Base-by-base conservation (phyloP, 129 eudicot species). In the Lonicera japonica region DNA sequence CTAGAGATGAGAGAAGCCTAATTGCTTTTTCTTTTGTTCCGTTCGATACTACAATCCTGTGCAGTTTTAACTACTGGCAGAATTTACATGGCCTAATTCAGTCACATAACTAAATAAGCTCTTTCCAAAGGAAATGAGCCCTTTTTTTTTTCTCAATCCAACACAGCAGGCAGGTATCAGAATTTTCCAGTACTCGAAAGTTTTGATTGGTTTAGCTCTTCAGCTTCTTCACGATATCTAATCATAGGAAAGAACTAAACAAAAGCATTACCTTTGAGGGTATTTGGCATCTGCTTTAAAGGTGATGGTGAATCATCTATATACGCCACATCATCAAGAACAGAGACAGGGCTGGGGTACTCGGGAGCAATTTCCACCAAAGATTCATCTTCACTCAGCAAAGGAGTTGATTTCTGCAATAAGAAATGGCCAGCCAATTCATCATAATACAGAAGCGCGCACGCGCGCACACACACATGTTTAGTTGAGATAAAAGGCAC, bases 311-410 rank as follows among this genome's bases (percentile, higher is more conserved):
- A 78, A 74, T 74, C 82, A 15, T 92, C 87, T 72, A 70, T 77
- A 62, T 74, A 77, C 16, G 55, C 66, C 46, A 68, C 71, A 63
- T 64, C 72, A 58, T 92, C 98, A 50, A 92, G 96, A 68, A 92
- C 98, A 53, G 98, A 92, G 12, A 92, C 76, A 45, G 98, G 98
- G 70, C 98, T 92, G 5, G 91, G 86, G 54, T 84, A 83, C 71
- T 80, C 97, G 4, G 81, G 85, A 34, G 75, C 82, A 60, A 21
- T 66, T 21, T 73, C 78, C 29, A 55, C 70, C 29, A 29, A 34
- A 14, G 84, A 69, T 45, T 74, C 80, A 69, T 82, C 88, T 64
- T 83, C 88, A 61, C 73, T 72, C 70, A 66, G 47, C 46, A 51
- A 25, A 66, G 34, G 64, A 47, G 48, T 64, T 29, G 78, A 69